Evolutionary conservation across 352 stramenopile genomes (phyloP), one percentile per base, ranked within the genome.

Genomic region (Globisporangium cylindrosporum): DNA sequence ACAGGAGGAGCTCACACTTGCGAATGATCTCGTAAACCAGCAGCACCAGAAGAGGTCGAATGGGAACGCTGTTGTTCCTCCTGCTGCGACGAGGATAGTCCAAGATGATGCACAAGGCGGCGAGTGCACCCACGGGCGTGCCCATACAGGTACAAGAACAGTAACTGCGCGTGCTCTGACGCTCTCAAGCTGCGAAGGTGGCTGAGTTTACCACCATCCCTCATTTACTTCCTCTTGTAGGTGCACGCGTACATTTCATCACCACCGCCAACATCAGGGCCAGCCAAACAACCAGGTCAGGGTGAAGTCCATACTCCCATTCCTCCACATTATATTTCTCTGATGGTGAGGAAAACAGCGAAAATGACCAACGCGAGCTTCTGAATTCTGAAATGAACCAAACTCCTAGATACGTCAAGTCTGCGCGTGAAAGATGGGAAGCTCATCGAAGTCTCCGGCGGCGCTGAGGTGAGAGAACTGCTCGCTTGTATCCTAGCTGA

Each of bases 401-500:
- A 49, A 49, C 38, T 9, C 32, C 6, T 5, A 57, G 59, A 65
- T 18, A 27, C 41, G 15, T 86, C 80, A 2, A 59, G n/a, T 1
- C 55, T 89, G 5, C 76, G 73, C 2, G 75, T 89, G 15, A 73
- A 77, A 55, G 80, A 88, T 34, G 76, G 69, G 59, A 86, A 81
- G 38, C 67, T 66, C 24, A 62, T 86, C 32, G 72, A 88, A 53
- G 38, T 82, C 49, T 61, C 46, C 0, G 69, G 65, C 38, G 76
- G 65, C 15, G 73, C 61, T 3, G 80, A 88, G 59, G 77, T 84
- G 73, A n/a, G 41, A 7, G 27, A 70, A 38, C 27, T 57, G 5
- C 22, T 34, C 32, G 32, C 32, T 27, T 3, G 24, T 14, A 25
- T 27, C 48, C 15, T 25, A n/a, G 4, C 41, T 49, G 14, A n/a